Base-by-base conservation (phyloP, 2,329 filamentous ascomycete genomes). In the Drechslera avenae region DNA sequence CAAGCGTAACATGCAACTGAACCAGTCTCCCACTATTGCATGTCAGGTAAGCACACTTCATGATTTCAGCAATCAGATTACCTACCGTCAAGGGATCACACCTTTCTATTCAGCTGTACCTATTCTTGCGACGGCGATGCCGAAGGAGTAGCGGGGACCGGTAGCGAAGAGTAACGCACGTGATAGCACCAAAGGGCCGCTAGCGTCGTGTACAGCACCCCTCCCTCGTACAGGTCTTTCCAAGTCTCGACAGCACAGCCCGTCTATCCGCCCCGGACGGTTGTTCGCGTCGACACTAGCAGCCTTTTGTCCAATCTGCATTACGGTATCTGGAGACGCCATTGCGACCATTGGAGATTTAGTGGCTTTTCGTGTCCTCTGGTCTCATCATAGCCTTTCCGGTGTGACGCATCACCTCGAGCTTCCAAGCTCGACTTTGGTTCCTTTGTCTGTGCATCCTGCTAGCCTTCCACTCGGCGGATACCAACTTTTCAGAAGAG, bases 391-490 rank as follows among this genome's bases (percentile, higher is more conserved):
- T 28, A 26, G 39, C 33, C 14, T 49, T 34, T 33, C 40, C 35
- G 39, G 49, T 51, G 34, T 23, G 14, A 46, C 34, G 35, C 45
- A 53, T 21, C 23, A 53, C n/a, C 37, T 21, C 7, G 26, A 28
- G 9, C 26, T 28, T 28, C 26, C 37, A 47, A 31, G 28, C 42
- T 32, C 28, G 35, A 44, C 14, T 40, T 32, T 51, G 39, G 56
- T 54, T 58, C 50, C 56, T 60, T 49, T 43, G 53, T 62, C 26
- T 42, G 43, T 52, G 48, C 46, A 34, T 33, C 45, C 7, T 13
- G 40, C 18, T 50, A 50, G 18, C 26, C 12, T 42, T 42, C 5
- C 39, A 39, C 35, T 14, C 19, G 17, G 28, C 18, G 10, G 28
- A 34, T 34, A 13, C 49, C 18, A 39, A 33, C 37, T 28, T 14